Evolutionary conservation across 345 rosid genomes (phyloP).

Genomic region (Diplotaxis tenuifolia): DNA sequence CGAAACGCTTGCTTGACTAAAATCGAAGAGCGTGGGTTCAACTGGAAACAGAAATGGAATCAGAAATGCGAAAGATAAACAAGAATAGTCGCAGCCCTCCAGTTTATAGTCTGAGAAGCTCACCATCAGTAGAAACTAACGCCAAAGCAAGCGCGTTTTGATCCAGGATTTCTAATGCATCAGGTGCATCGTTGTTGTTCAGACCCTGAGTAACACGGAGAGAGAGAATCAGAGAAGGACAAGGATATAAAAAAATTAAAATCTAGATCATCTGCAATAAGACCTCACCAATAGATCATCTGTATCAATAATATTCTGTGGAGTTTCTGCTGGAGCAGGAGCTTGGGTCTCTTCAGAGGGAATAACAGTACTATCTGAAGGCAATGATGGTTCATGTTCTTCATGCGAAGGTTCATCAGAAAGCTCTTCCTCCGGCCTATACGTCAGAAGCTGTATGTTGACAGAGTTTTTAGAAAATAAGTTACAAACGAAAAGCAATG

Average conservation of each 20-base stretch:
- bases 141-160: slow-evolving; percentile 80
- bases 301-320: slow-evolving; percentile 56
- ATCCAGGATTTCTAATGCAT: slow-evolving; percentile 68
- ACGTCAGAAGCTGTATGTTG: slow-evolving; percentile 69
- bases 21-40: slow-evolving; percentile 48
- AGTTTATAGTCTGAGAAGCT: slow-evolving; percentile 27
- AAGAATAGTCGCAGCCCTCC: background rate
- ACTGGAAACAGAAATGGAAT: slow-evolving; percentile 35
- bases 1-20: slow-evolving; percentile 50
- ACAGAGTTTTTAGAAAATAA: background rate
- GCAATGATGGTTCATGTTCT: slow-evolving; percentile 57
- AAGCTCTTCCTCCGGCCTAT: slow-evolving; percentile 63
- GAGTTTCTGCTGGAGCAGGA: slow-evolving; percentile 43
- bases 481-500: background rate
- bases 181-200: slow-evolving; percentile 39
- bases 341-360: slow-evolving; percentile 48
- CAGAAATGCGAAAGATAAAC: slow-evolving; percentile 10
- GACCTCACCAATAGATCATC: slow-evolving; percentile 81
- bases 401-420: slow-evolving; percentile 44
- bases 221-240: background rate
- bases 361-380: slow-evolving; percentile 44
- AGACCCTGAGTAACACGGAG: slow-evolving; percentile 52
- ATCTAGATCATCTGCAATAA: background rate
- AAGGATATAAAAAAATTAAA: background rate
- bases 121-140: slow-evolving; percentile 57